A percentile compares a stretch with the other conserved stretches of the same genome.
phyloP scores from a whole-genome alignment of 208 protist genomes.

The Trypanosoma rangeli region DNA sequence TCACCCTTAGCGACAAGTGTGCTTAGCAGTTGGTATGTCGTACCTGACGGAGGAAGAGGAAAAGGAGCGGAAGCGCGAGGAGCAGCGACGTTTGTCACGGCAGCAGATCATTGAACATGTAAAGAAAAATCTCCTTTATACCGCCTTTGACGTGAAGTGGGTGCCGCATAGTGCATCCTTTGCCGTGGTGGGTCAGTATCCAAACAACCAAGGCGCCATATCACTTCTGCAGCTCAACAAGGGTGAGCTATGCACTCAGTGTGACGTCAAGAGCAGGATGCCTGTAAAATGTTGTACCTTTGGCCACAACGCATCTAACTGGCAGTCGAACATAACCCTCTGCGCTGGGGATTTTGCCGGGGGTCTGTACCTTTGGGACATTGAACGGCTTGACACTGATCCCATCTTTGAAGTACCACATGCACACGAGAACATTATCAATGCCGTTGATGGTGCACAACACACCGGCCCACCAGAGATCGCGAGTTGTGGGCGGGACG shows the following conservation, averaged over 20 bases:
- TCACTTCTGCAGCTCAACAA: conserved; percentile 78
- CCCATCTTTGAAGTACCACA: conserved; percentile 60
- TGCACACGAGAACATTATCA: conserved; percentile 93
- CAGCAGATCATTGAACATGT: conserved; percentile 94
- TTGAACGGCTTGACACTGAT: conserved; percentile 53
- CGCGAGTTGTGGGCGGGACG: conserved; percentile 86
- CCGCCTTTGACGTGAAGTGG: conserved; percentile 90
- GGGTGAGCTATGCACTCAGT: conserved; percentile 66
- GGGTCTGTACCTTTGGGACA: conserved; percentile 75
- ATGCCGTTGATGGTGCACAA: conserved; percentile 93
- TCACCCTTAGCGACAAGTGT: not conserved
- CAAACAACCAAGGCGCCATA: conserved; percentile 85
- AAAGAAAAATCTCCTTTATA: conserved; percentile 89
- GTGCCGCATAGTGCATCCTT: conserved; percentile 82
- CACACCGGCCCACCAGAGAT: conserved; percentile 86
- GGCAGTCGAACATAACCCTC: conserved; percentile 32
- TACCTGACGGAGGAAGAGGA: conserved; percentile 28
- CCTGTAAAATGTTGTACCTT: conserved; percentile 93
- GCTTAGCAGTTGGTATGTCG: conserved; percentile 24
- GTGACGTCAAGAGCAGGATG: conserved; percentile 53
- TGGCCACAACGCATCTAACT: conserved; percentile 52
- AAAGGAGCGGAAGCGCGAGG: conserved; percentile 29
- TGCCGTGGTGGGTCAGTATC: conserved; percentile 80
- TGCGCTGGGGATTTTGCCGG: conserved; percentile 91
- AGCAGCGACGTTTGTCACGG: conserved; percentile 47